Evolutionary conservation across 768 basidiomycete species (phyloP), one percentile per base, ranked within the genome.

Genomic region (Plicaturopsis crispa): DNA sequence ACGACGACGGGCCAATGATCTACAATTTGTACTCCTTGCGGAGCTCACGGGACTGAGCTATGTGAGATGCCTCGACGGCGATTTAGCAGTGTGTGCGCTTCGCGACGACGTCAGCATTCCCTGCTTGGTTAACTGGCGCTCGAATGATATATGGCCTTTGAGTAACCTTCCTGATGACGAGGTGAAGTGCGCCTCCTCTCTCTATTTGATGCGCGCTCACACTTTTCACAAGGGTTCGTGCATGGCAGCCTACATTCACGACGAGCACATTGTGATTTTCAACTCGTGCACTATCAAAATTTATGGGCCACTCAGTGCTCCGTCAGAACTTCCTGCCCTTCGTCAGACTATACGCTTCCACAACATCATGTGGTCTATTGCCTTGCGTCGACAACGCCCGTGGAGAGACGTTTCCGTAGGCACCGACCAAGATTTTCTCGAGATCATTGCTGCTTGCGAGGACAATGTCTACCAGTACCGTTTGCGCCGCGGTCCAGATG

Each of bases 11-110:
- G 4, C 26, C 3, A 38, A 35, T 1, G 0, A 14, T 4, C 35
- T 31, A n/a, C 17, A 17, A 21, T 48, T 48, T 20, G 18, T 19
- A 12, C 36, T 41, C 20, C 21, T 42, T 11, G 23, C 8, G 6
- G 33, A 33, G n/a, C 32, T 45, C 23, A 31, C 39, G 18, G 35
- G 35, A 3, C 42, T 43, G 2, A 38, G 37, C 1, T 37, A 45
- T 24, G 26, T 48, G 4, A 22, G 38, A 13, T 35, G 38, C 36
- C 31, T 48, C 2, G 18, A 6, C 14, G 47, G 43, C 17, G 4
- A 43, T 21, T 36, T 42, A 5, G 18, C 45, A 1, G 47, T 28
- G n/a, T 45, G 47, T 20, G 43, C 40, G 7, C 10, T 42, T 30
- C 43, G 33, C 11, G 7, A 39, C n/a, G 44, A 18, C 18, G 20